Conservation (phyloP, 1,284 basidiomycete species). For the Trichosporon asahii region DNA sequence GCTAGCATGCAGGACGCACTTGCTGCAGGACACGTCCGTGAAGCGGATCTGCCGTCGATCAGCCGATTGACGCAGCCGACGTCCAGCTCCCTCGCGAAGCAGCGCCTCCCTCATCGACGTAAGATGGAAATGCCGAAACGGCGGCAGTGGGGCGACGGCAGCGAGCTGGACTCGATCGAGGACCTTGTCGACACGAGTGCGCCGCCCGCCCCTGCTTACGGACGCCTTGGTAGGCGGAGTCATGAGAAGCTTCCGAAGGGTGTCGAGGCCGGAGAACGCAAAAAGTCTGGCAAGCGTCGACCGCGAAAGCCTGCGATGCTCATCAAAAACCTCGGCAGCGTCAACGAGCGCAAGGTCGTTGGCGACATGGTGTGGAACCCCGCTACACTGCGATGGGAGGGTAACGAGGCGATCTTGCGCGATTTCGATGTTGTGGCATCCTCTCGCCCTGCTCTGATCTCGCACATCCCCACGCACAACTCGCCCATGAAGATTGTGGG, state of each 20-base stretch:
- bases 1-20: conserved; percentile 43
- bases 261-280: conserved; percentile 44
- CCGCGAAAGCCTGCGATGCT: conserved; percentile 65
- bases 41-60: conserved; percentile 20
- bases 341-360: conserved; percentile 70
- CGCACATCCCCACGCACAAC: conserved; percentile 58
- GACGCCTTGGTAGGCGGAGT: conserved; percentile 9
- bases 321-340: conserved; percentile 76
- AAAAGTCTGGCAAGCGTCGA: conserved; percentile 44
- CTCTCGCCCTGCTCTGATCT: conserved; percentile 92
- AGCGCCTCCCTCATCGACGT: conserved; percentile 63
- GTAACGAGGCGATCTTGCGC: conserved; percentile 82
- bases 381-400: conserved; percentile 83
- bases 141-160: conserved; percentile 80
- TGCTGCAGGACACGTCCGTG: conserved; percentile 24
- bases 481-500: conserved; percentile 68
- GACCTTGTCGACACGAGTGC: conserved; percentile 72
- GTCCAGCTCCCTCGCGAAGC: conserved; percentile 62
- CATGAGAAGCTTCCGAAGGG: conserved; percentile 31
- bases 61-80: conserved; percentile 76
- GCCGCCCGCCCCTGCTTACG: neutral
- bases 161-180: conserved; percentile 85
- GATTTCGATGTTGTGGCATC: conserved; percentile 83
- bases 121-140: conserved; percentile 67
- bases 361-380: conserved; percentile 98